Evolutionary conservation across 495 filamentous ascomycete genomes (phyloP).

Genomic region (Podospora pseudocomata): DNA sequence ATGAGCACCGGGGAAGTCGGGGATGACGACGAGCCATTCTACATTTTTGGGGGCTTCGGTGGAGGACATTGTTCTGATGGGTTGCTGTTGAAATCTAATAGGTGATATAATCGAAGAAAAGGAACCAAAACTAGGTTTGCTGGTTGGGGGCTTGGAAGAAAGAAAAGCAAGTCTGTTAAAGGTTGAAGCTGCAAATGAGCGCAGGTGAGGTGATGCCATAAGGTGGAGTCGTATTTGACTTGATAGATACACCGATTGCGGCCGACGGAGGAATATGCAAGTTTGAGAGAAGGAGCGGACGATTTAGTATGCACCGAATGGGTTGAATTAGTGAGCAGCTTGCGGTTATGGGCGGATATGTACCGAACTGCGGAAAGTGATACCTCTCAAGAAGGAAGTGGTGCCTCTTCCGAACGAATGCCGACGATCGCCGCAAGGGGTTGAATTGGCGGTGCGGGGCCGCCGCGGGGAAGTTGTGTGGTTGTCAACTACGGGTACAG

Average conservation of each 20-base stretch:
- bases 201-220: conserved; percentile 10
- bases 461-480: not conserved
- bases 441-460: not conserved
- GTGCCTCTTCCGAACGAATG: not conserved
- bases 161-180: not conserved
- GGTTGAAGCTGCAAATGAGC: conserved; percentile 1
- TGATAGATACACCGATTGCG: not conserved
- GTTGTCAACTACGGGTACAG: no score
- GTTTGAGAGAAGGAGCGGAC: not conserved
- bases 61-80: conserved; percentile 39
- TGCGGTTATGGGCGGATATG: not conserved
- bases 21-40: conserved; percentile 84
- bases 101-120: not conserved
- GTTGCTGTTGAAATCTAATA: not conserved
- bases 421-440: not conserved
- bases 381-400: not conserved
- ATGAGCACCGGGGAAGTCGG: conserved; percentile 66
- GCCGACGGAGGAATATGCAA: not conserved
- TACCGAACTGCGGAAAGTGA: not conserved
- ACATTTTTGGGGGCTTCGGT: conserved; percentile 46
- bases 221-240: not conserved
- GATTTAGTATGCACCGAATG: not conserved
- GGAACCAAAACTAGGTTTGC: not conserved
- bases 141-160: not conserved
- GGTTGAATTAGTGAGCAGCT: not conserved